Evolutionary conservation across 164 flowering plant species (phyloP).

Genomic region (Liriodendron chinense): DNA sequence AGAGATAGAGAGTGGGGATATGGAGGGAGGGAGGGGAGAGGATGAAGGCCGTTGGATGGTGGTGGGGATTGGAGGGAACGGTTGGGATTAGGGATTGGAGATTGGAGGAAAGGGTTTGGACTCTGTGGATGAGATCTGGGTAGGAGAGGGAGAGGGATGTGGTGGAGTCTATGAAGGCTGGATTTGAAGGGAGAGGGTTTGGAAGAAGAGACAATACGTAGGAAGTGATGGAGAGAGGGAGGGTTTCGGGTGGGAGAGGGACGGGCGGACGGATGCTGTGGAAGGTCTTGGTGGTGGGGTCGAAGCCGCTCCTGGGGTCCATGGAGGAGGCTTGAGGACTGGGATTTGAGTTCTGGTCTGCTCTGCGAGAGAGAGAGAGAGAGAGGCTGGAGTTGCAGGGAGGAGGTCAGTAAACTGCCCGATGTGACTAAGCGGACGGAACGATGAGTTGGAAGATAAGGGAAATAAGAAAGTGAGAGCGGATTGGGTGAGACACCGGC

Average conservation of each 20-base stretch:
- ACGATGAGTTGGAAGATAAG: too few species aligned
- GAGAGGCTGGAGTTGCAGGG: too few species aligned
- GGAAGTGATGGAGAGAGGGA: constrained; percentile 41
- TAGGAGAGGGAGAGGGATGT: constrained; percentile 34
- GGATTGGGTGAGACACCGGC: too few species aligned
- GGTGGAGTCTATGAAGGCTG: constrained; percentile 40
- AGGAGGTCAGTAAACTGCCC: too few species aligned
- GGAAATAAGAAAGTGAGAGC: too few species aligned
- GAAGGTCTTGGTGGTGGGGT: constrained; percentile 39
- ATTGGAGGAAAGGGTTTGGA: constrained; percentile 29
- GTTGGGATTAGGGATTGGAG: constrained; percentile 14
- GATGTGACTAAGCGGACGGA: too few species aligned
- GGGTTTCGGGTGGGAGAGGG: constrained; percentile 34
- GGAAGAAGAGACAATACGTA: constrained; percentile 39
- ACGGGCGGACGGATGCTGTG: constrained; percentile 48
- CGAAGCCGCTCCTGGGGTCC: constrained; percentile 49
- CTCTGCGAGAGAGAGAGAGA: neutral
- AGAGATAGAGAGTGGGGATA: constrained; percentile 50
- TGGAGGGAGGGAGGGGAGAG: constrained; percentile 37
- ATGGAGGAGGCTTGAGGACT: neutral
- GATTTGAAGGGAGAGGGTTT: constrained; percentile 10
- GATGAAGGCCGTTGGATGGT: constrained; percentile 39
- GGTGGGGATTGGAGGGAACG: constrained; percentile 1
- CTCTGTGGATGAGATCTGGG: constrained; percentile 25
- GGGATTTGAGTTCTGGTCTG: constrained; percentile 3